Evolutionary conservation across 306 rosid species (phyloP), one percentile per base, ranked within the genome.

Genomic region (Sicyos baderoa): DNA sequence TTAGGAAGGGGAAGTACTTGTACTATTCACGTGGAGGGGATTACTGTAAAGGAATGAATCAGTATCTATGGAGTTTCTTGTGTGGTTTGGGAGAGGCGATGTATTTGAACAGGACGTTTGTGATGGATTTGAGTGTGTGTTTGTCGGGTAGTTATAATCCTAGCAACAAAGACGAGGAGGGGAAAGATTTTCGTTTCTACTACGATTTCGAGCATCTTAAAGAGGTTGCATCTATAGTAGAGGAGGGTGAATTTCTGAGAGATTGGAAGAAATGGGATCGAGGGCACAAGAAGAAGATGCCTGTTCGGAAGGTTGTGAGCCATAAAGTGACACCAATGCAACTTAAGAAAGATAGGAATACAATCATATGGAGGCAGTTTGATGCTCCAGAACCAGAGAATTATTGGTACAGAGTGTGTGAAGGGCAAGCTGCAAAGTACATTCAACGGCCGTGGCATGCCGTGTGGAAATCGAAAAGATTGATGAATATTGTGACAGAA

Each of bases 131-230:
- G 88, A 88, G 85, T 78, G 49, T 90, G 22, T 94, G 99, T 59
- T 79, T 94, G 77, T 52, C 90, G 15, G 77, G 90, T 7, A 76
- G 83, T 74, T 93, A 89, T 75, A 93, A 81, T 51, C 90, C 90
- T 4, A 84, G 84, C 73, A 74, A 78, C 3, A 88, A 88, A 81
- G 96, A 90, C 29, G 94, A 88, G 77, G 98, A 89, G 63, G 96
- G 96, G 55, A 93, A 93, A 77, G 99, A 94, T 84, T 94, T 94
- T 47, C 83, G 99, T 71, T 90, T 82, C 76, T 94, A 94, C 67
- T 94, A 86, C 29, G 99, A 94, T 83, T 94, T 86, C n/a, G 99
- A 94, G 82, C 99, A 94, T 85, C 85, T 94, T 52, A 94, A 94
- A 82, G 97, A 94, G 81, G 82, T 56, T 7, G 89, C 90, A 42